Percentiles rank a stretch among this genome's conserved stretches.
These are phyloP conservation scores for Boletus reticuloceps DNA, from an alignment of 768 basidiomycete species.

Conservation along the genomic window DNA sequence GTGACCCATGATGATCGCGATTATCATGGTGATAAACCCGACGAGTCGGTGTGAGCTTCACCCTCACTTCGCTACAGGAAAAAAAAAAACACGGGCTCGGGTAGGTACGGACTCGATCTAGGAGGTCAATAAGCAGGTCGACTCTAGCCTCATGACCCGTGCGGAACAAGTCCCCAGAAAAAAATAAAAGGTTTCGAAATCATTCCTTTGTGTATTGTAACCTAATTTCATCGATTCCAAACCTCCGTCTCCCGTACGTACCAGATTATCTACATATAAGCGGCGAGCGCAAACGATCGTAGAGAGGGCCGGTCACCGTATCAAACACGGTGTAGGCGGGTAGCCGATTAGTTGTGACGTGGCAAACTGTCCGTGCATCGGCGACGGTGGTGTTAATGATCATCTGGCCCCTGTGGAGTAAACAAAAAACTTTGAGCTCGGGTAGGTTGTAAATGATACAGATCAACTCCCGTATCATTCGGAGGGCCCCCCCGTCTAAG, in stretches of 20 bases:
- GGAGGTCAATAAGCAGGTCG: neutral
- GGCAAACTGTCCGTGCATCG: slow-evolving; percentile 12
- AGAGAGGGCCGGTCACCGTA: slow-evolving; percentile 11
- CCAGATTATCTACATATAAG: too few relatives aligned
- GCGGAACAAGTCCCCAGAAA: neutral
- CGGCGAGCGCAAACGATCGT: neutral
- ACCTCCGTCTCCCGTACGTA: slow-evolving; percentile 9
- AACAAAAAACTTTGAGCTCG: slow-evolving; percentile 10
- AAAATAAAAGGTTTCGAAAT: neutral
- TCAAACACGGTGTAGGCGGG: slow-evolving; percentile 11
- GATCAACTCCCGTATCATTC: neutral
- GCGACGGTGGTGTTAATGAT: neutral
- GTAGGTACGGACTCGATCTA: neutral
- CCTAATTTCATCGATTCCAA: neutral
- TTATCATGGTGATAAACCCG: neutral
- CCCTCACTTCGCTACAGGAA: slow-evolving; percentile 20
- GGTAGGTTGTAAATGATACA: slow-evolving; percentile 2
- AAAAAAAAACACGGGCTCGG: neutral
- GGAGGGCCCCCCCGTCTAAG: too few relatives aligned
- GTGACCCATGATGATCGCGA: neutral
- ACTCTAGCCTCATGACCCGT: neutral
- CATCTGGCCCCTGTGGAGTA: neutral
- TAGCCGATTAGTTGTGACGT: slow-evolving; percentile 13
- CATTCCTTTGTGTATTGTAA: too few relatives aligned
- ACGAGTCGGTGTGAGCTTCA: slow-evolving; percentile 11